A percentile compares a stretch with the other conserved stretches of the same genome.
phyloP scores from a whole-genome alignment of 768 basidiomycete genomes.

The Crepidotus variabilis region DNA sequence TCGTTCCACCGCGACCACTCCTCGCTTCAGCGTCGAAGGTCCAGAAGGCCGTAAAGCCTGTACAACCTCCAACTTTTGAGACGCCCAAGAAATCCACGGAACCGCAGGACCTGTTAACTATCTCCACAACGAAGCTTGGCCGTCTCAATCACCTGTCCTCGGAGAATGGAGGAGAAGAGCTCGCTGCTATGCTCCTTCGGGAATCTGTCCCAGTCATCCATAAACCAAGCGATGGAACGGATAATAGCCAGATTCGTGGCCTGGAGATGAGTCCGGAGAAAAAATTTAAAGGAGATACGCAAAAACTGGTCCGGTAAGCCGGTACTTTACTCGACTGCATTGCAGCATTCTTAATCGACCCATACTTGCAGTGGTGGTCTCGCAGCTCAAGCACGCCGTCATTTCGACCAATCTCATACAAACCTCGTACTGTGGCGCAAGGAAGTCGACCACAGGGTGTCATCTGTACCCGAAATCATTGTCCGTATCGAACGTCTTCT shows the following conservation, averaged over 20 bases:
- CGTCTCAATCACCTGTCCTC: constrained; percentile 48
- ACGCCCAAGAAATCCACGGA: constrained; percentile 4
- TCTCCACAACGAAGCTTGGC: constrained; percentile 50
- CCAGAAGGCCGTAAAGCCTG: constrained; percentile 17
- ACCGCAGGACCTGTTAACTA: constrained; percentile 40
- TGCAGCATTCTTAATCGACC: neutral
- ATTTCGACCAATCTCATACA: constrained; percentile 40
- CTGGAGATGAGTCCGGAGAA: constrained; percentile 60
- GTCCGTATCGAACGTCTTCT: constrained; percentile 41
- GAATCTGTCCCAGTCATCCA: constrained; percentile 39
- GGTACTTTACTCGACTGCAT: neutral
- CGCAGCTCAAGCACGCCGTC: constrained; percentile 44
- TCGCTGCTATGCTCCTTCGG: constrained; percentile 50
- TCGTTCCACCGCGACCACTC: constrained; percentile 4
- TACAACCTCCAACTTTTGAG: constrained; percentile 25
- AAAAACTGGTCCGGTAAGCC: constrained; percentile 46
- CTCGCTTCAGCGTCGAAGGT: constrained; percentile 1
- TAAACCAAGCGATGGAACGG: constrained; percentile 12
- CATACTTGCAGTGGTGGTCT: constrained; percentile 47
- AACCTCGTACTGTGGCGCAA: constrained; percentile 50
- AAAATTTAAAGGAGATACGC: constrained; percentile 33
- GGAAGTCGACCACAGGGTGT: constrained; percentile 37
- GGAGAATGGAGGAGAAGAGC: constrained; percentile 33
- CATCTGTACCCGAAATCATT: constrained; percentile 37
- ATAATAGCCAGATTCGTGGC: constrained; percentile 41